Base-by-base conservation (phyloP, 1,284 basidiomycete species). In the Phellinidium pouzarii region DNA sequence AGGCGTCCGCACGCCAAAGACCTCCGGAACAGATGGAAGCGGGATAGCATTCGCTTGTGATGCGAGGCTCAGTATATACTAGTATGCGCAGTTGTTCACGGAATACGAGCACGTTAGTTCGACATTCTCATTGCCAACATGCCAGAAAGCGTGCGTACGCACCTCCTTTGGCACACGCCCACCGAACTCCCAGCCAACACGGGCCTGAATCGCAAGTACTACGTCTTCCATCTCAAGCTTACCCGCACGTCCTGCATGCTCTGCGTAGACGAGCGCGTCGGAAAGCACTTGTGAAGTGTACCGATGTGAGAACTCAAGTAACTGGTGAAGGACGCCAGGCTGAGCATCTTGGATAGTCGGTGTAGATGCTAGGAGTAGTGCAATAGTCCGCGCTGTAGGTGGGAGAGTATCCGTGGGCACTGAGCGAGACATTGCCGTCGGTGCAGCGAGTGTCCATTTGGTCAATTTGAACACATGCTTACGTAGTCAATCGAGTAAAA, bases 131-230 rank as follows among this genome's bases (percentile, higher is more conserved):
- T 19, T 26, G n/a, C n/a, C n/a, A n/a, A n/a, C n/a, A n/a, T 31
- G 45, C 1, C 22, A 42, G 40, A 23, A n/a, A n/a, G n/a, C n/a
- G n/a, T 3, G 31, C n/a, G 36, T 29, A 73, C 78, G 61, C 60
- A 96, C 95, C 79, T 98, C 96, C 70, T 98, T 93, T 0, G 94
- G 93, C 19, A 96, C 87, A 11, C 92, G 80, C 25, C 92, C 91
- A 26, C 89, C 92, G 66, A 95, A 91, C 66, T 94, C 91, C 83
- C 94, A 94, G 46, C 94, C 93, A 12, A 95, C 91, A 50, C 94
- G 80, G 23, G 91, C 87, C 67, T 96, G 93, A 19, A 98, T 89
- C 1, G 94, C 93, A 43, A 99, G 74, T 20, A 87, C 81, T 37
- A 96, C 76, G 68, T 99, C 96, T 54, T 97, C 92, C 71, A 91